Conservation (phyloP, 1,284 basidiomycete species). For the Stygiomarasmius scandens region DNA sequence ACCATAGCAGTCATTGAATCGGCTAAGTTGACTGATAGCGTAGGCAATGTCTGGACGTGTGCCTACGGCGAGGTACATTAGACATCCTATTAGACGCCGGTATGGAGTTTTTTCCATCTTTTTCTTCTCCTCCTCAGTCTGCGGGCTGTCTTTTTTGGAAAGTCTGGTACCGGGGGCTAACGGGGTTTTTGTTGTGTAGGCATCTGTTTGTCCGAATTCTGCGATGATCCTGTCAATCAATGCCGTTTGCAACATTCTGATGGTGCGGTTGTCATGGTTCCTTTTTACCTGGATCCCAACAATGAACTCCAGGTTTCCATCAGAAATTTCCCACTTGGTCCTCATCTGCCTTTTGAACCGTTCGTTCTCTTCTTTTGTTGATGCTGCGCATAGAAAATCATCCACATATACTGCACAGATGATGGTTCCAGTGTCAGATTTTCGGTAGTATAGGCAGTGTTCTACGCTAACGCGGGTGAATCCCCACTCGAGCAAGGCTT, state of each 20-base stretch:
- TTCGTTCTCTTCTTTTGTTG: slow-evolving; percentile 17
- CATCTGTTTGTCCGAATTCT: slow-evolving; percentile 34
- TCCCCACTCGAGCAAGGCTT: slow-evolving; percentile 28
- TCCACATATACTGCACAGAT: slow-evolving; percentile 37
- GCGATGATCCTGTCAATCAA: slow-evolving; percentile 39
- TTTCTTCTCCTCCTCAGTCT: slow-evolving; percentile 5
- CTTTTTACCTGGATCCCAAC: slow-evolving; percentile 35
- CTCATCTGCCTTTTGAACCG: slow-evolving; percentile 28
- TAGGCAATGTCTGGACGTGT: slow-evolving; percentile 44
- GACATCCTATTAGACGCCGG: slow-evolving; percentile 34
- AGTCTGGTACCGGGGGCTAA: background rate
- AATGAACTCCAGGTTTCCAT: slow-evolving; percentile 25
- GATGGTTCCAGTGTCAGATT: slow-evolving; percentile 20
- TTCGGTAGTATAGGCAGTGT: slow-evolving; percentile 29
- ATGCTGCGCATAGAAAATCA: slow-evolving; percentile 34
- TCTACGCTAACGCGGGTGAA: slow-evolving; percentile 21
- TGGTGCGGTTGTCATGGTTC: slow-evolving; percentile 24
- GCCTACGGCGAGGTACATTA: slow-evolving; percentile 41
- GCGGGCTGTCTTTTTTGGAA: slow-evolving; percentile 2
- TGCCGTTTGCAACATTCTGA: slow-evolving; percentile 37
- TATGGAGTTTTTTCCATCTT: slow-evolving; percentile 24
- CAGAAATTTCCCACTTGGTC: slow-evolving; percentile 32
- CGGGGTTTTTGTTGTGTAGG: slow-evolving; percentile 19
- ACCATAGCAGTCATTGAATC: slow-evolving; percentile 33
- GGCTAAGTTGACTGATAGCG: slow-evolving; percentile 37